Evolutionary conservation across 2,329 filamentous ascomycete genomes (phyloP).

Genomic region (Dactylellina leptospora): DNA sequence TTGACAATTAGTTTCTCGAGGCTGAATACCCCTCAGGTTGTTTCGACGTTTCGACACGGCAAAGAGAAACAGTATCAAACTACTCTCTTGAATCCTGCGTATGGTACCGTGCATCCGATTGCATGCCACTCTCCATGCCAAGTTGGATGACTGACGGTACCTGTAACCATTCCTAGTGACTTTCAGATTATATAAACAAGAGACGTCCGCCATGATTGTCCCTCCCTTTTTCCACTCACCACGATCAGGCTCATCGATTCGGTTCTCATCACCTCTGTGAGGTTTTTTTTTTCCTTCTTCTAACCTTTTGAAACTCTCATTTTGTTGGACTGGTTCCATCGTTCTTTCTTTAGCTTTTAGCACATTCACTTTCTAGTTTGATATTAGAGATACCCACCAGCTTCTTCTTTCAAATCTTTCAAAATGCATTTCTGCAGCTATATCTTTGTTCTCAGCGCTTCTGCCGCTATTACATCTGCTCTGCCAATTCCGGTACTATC

Average conservation of each 20-base stretch:
- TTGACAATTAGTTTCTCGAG: background rate
- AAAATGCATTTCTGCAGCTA: constrained; percentile 40
- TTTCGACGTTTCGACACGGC: constrained; percentile 11
- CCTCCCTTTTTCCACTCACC: constrained; percentile 23
- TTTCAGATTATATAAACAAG: constrained; percentile 18
- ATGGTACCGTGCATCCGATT: no score
- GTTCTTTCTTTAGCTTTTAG: background rate
- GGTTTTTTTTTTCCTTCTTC: constrained; percentile 22
- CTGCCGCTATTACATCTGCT: constrained; percentile 14
- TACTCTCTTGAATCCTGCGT: constrained; percentile 8
- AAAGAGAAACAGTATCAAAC: constrained; percentile 8
- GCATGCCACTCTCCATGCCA: no score
- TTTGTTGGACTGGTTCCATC: constrained; percentile 34
- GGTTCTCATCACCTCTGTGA: constrained; percentile 36
- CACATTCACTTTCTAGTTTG: constrained; percentile 15
- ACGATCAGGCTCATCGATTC: constrained; percentile 50
- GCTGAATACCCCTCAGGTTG: background rate
- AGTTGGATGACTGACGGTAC: no score
- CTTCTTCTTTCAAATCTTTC: constrained; percentile 7
- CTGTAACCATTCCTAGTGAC: no score
- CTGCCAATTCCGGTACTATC: constrained; percentile 15
- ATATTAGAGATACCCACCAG: constrained; percentile 8
- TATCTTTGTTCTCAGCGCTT: constrained; percentile 15
- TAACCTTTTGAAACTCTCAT: constrained; percentile 3
- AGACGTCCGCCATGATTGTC: constrained; percentile 6